Base-by-base conservation (phyloP, 345 rosid genomes). In the Rhodamnia argentea region DNA sequence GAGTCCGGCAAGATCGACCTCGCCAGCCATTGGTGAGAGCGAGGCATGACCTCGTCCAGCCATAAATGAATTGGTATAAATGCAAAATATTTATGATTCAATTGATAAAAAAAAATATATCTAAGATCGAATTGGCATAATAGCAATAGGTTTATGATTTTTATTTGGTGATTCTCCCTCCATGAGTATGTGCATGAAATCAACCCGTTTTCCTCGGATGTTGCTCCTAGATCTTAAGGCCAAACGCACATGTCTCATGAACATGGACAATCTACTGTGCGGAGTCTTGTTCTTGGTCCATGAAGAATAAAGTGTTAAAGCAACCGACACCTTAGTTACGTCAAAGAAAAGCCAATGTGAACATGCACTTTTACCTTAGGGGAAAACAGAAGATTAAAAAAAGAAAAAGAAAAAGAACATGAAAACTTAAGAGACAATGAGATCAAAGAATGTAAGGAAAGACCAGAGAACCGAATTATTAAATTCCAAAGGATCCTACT, bases 271-370 rank as follows among this genome's bases (percentile, higher is more conserved):
- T 70, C 44, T 70, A 70, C 78, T 70, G 44, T 70, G 78, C 44
- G 42, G 24, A 64, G 44, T 83, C 78, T 29, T 50, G n/a, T 60
- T 83, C 52, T 64, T 52, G 85, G 85, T 60, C 87, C 50, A 82
- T 32, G 85, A 83, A 88, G 93, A 93, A 92, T 89, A 93, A 93
- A 92, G 92, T 64, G 82, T 88, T 37, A 88, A 91, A 86, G 95
- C 81, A 57, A 83, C 91, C 90, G 92, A 90, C 94, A 92, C 85
- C 83, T 64, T 82, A 57, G 88, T 85, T 84, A 86, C 86, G 76
- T 76, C 84, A 58, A 58, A 40, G 86, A 91, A 51, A 90, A 89
- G 90, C 83, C 89, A 88, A 88, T 62, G 85, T 32, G 86, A 60
- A 83, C 84, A 52, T 52, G 58, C 58, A 53, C 58, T 83, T 52